phyloP scores from a whole-genome alignment of 192 early-diverging fungal genomes.

The Mycoemilia scoparia region DNA sequence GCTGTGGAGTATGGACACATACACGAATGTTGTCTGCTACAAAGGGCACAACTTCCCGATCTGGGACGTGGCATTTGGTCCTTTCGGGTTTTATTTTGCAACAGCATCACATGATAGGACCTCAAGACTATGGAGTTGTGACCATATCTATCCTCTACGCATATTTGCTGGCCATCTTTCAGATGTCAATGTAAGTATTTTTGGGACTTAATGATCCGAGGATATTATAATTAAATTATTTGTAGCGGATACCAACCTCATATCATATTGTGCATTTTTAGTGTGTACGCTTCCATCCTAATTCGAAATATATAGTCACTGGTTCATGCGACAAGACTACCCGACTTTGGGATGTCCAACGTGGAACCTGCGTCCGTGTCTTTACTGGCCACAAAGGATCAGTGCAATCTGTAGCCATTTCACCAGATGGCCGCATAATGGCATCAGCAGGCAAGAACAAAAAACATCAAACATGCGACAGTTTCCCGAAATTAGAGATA shows the following conservation, averaged over 20 bases:
- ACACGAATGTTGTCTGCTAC: slow-evolving; percentile 83
- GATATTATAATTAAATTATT: slow-evolving; percentile 3
- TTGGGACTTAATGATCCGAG: slow-evolving; percentile 33
- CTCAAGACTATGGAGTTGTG: slow-evolving; percentile 87
- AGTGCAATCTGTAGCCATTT: slow-evolving; percentile 69
- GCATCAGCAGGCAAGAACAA: slow-evolving; percentile 63
- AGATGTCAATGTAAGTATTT: too few species aligned
- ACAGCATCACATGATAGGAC: slow-evolving; percentile 91
- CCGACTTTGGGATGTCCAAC: slow-evolving; percentile 86
- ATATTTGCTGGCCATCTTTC: slow-evolving; percentile 96
- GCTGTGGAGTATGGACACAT: slow-evolving; percentile 88
- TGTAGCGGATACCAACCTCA: too few species aligned
- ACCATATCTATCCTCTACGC: slow-evolving; percentile 87
- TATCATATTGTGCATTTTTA: too few species aligned
- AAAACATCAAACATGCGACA: too few species aligned
- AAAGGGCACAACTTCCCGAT: slow-evolving; percentile 93
- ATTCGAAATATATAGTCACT: slow-evolving; percentile 83
- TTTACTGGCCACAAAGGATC: slow-evolving; percentile 75
- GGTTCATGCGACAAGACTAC: slow-evolving; percentile 78
- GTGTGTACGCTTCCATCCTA: slow-evolving; percentile 88
- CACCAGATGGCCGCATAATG: slow-evolving; percentile 78
- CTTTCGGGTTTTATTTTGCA: slow-evolving; percentile 89
- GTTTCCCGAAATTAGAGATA: too few species aligned
- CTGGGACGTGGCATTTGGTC: slow-evolving; percentile 89
- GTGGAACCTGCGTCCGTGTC: slow-evolving; percentile 72